These are phyloP conservation scores for Sugiyamaella lignohabitans DNA, from an alignment of 805 yeast species.

Conservation along the genomic window DNA sequence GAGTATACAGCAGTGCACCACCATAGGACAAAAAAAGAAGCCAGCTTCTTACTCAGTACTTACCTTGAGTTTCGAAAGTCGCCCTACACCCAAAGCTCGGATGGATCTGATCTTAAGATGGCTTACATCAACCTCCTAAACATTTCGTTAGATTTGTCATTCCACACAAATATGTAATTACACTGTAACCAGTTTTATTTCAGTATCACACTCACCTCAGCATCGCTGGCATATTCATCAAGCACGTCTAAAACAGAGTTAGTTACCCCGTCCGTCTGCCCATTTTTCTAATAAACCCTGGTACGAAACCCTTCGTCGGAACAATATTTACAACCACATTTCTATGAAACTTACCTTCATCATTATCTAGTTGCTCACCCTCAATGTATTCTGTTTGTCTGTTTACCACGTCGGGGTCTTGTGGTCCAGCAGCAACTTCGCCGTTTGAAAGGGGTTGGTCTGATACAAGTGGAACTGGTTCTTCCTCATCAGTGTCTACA, in stretches of 20 bases:
- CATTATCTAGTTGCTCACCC: conserved; percentile 57
- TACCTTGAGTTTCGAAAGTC: conserved; percentile 1
- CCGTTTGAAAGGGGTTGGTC: too few species aligned
- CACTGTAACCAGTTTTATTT: background rate
- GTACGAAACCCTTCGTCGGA: too few species aligned
- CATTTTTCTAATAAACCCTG: too few species aligned
- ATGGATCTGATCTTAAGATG: conserved; percentile 10
- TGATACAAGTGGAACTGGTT: too few species aligned
- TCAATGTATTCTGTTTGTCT: conserved; percentile 19
- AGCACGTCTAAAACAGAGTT: conserved; percentile 33
- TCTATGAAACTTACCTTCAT: conserved; percentile 46
- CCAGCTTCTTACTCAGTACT: background rate
- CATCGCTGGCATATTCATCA: conserved; percentile 41
- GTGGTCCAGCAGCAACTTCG: too few species aligned
- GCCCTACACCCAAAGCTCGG: conserved; percentile 5
- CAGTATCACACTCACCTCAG: conserved; percentile 28
- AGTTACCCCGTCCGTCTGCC: too few species aligned
- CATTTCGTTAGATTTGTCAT: too few species aligned
- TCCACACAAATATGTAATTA: too few species aligned
- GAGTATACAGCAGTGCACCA: too few species aligned
- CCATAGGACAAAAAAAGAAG: too few species aligned
- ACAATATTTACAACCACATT: too few species aligned
- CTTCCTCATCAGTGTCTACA: too few species aligned
- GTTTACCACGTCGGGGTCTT: background rate
- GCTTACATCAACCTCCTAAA: conserved; percentile 7